Evolutionary conservation across 2,329 filamentous ascomycete genomes (phyloP).

Genomic region (Cordyceps fumosorosea): DNA sequence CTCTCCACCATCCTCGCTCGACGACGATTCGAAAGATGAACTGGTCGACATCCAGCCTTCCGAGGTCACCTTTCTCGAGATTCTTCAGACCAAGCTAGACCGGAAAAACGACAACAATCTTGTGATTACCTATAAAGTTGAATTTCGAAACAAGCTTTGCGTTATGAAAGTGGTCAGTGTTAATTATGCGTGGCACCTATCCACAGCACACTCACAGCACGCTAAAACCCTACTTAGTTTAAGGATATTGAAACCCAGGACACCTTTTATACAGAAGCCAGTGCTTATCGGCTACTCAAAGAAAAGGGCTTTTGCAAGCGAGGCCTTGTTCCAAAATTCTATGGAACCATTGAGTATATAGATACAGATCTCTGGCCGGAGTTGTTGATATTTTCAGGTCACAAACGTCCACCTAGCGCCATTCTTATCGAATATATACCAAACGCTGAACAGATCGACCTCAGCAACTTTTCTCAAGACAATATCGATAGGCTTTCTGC

Average conservation of each 20-base stretch:
- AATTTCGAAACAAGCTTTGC: not conserved
- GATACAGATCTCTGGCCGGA: not conserved
- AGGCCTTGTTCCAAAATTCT: not conserved
- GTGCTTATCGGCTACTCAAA: not conserved
- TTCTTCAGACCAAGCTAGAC: not conserved
- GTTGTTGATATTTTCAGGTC: not conserved
- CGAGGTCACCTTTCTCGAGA: slow-evolving; percentile 3
- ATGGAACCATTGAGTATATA: not conserved
- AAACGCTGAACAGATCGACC: not conserved
- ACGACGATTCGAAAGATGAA: not conserved
- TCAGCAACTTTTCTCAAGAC: not conserved
- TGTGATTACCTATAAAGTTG: not conserved
- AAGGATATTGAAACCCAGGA: not conserved
- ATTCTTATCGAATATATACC: not conserved
- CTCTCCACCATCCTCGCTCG: not conserved
- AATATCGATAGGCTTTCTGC: not conserved
- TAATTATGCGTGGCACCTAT: not conserved
- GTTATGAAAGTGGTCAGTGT: not conserved
- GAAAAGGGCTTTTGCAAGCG: not conserved
- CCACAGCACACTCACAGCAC: not conserved
- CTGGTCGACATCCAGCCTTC: not conserved
- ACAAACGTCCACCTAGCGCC: not conserved
- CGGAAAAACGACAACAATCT: not conserved
- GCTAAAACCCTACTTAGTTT: not conserved
- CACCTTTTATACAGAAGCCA: not conserved